Conservation (phyloP, 305 asterid genomes). For the Stenogyne calaminthoides region DNA sequence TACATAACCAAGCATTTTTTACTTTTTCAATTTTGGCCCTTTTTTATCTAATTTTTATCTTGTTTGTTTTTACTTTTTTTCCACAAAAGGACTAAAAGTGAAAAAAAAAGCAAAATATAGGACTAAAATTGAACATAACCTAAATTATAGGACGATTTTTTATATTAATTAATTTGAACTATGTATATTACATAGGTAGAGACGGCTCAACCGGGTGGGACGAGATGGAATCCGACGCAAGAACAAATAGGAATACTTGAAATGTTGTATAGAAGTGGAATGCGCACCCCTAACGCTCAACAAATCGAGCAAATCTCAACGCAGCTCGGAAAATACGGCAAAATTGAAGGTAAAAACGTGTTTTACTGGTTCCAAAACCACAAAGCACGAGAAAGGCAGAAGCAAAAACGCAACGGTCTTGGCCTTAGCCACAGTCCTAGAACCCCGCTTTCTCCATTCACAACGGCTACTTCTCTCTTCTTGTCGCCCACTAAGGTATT, state of each 20-base stretch:
- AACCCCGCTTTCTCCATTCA: conserved; percentile 40
- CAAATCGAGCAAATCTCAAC: conserved; percentile 82
- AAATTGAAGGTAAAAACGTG: conserved; percentile 91
- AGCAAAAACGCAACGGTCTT: conserved; percentile 79
- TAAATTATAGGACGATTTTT: no score
- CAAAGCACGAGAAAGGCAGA: conserved; percentile 94
- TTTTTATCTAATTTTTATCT: no score
- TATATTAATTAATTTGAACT: no score
- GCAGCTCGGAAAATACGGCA: conserved; percentile 68
- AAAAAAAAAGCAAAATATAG: no score
- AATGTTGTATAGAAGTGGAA: conserved; percentile 77
- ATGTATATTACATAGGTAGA: conserved; percentile 27
- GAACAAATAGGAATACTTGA: conserved; percentile 91
- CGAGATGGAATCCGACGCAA: conserved; percentile 94
- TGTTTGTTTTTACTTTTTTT: no score
- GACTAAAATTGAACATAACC: no score
- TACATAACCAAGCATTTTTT: no score
- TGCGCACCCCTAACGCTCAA: conserved; percentile 84
- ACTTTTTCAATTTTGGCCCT: no score
- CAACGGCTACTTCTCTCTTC: conserved; percentile 23
- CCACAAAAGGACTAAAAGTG: no score
- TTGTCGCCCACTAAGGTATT: conserved; percentile 28
- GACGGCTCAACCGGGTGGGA: conserved; percentile 65
- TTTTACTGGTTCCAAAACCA: conserved; percentile 99
- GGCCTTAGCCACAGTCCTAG: conserved; percentile 55